Percentiles rank a stretch among this genome's conserved stretches.
These are phyloP conservation scores for Wallacemonas rigidus DNA, from an alignment of 208 protist species.

Conservation along the genomic window DNA sequence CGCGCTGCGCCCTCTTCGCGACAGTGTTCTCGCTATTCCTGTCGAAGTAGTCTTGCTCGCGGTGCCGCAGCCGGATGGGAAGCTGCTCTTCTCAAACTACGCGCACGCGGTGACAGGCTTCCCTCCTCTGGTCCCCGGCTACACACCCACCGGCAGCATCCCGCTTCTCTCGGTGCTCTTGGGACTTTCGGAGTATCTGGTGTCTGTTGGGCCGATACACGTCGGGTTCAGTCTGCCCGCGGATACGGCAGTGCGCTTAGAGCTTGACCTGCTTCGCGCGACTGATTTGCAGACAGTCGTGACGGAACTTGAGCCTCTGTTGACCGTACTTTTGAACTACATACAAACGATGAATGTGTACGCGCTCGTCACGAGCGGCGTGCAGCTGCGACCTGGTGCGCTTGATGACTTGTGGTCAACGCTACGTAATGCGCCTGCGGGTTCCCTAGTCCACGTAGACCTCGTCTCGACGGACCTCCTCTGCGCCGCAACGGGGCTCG, in stretches of 20 bases:
- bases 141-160: not conserved
- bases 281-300: slow-evolving; percentile 3
- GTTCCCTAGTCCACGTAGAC: not conserved
- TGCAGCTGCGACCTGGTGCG: not conserved
- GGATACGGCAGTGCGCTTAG: not conserved
- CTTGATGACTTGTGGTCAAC: not conserved
- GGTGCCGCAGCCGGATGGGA: not conserved
- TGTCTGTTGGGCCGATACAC: not conserved
- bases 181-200: not conserved
- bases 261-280: slow-evolving; percentile 1
- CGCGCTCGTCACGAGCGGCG: not conserved
- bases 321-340: not conserved
- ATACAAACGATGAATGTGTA: not conserved
- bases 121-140: not conserved
- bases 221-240: not conserved
- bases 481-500: not conserved
- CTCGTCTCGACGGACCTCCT: not conserved
- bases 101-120: not conserved
- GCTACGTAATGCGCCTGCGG: not conserved
- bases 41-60: not conserved
- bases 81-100: slow-evolving; percentile 5
- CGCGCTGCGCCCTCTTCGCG: not conserved
- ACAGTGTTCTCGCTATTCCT: not conserved
- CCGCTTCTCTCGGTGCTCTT: not conserved
- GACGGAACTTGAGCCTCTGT: not conserved